Evolutionary conservation across 495 filamentous ascomycete genomes (phyloP), one percentile per base, ranked within the genome.

Genomic region (Xylaria acuta): DNA sequence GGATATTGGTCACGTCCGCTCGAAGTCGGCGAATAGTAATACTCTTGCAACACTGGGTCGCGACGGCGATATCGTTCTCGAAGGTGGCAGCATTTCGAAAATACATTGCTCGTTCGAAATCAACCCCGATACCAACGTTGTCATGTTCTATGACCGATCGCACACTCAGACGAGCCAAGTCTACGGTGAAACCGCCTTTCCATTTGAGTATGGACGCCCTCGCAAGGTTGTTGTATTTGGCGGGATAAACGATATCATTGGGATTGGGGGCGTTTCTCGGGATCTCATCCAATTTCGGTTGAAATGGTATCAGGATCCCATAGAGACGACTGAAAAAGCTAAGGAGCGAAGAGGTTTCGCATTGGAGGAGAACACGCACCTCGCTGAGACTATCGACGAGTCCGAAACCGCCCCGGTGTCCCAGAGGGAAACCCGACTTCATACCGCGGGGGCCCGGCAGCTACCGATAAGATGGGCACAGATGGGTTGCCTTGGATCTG

Each of bases 21-120:
- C 70, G 2, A 34, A 16, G 2, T 64, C 70, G 27, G 53, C 41
- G 6, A 43, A 64, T 64, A 43, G 27, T 11, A 47, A 8, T 5
- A 64, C 60, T 8, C 71, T 75, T 22, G 69, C 64, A 6, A 73
- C 40, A 43, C 12, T 75, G 25, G 73, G 73, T 36, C 70, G 70
- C 22, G 22, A 66, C 30, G 53, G n/a, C 22, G 70, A 75, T 65
- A 64, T 75, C 4, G 45, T 75, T 22, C 60, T 75, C 62, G 20
- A n/a, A 16, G 51, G 63, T 20, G 5, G 12, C 1, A 64, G 11
- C 34, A 68, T 75, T n/a, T 69, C 70, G 2, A 47, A n/a, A 12
- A 40, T 22, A 3, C 70, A 75, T 8, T 64, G 64, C 53, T 60
- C 70, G 22, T 72, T 72, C 34, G 54, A 75, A 62, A 60, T 72